Conservation (phyloP, 2,329 filamentous ascomycete species). For the Metarhizium album region DNA sequence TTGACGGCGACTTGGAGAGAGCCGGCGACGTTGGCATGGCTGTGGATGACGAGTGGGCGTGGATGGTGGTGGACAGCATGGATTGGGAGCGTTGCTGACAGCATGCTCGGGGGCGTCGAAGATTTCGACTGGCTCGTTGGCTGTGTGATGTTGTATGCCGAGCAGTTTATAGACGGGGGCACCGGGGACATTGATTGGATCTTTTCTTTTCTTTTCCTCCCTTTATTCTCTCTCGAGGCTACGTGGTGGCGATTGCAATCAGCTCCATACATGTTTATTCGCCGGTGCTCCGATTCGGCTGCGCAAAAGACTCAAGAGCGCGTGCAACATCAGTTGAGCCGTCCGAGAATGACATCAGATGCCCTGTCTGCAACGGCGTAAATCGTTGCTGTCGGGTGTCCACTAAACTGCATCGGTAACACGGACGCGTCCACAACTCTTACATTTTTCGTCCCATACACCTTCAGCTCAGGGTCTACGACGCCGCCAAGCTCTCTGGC, state of each 20-base stretch:
- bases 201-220: neutral
- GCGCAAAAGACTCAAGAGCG: neutral
- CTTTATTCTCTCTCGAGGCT: too few species aligned
- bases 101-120: too few species aligned
- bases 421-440: conserved; percentile 12
- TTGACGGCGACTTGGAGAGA: conserved; percentile 32
- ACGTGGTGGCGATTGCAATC: neutral
- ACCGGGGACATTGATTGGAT: too few species aligned
- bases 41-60: conserved; percentile 23
- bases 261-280: neutral
- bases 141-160: too few species aligned
- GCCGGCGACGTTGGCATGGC: conserved; percentile 20
- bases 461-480: conserved; percentile 33
- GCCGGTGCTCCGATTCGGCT: neutral
- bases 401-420: conserved; percentile 10
- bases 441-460: conserved; percentile 23
- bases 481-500: conserved; percentile 37
- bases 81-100: conserved; percentile 24
- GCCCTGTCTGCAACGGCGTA: conserved; percentile 12
- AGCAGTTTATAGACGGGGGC: too few species aligned
- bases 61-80: conserved; percentile 32
- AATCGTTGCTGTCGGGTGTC: conserved; percentile 9
- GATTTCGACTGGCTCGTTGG: too few species aligned
- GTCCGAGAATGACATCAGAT: conserved; percentile 7
- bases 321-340: neutral